A percentile compares a stretch with the other conserved stretches of the same genome.
Evolutionary conservation across 2,329 filamentous ascomycete genomes (phyloP).

Genomic region (Dactylellina parvicollis): DNA sequence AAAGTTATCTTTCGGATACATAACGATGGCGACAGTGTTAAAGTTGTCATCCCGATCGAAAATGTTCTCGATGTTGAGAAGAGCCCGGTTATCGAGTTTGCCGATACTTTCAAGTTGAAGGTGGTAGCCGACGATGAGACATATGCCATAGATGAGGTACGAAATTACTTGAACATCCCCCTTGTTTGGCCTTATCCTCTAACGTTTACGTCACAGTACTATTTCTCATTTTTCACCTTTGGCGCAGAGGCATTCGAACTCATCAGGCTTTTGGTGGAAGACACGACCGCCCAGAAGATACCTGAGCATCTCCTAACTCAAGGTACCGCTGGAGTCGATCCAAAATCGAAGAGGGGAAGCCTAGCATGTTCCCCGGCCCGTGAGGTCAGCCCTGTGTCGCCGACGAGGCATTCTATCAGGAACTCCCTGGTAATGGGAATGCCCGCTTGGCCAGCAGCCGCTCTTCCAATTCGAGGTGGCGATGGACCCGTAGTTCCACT

Average conservation of each 20-base stretch:
- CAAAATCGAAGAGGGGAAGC: conserved; percentile 16
- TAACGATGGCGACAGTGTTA: conserved; percentile 96
- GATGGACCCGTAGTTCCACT: conserved; percentile 42
- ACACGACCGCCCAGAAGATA: conserved; percentile 66
- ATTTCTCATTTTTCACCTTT: conserved; percentile 92
- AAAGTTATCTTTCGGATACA: conserved; percentile 94
- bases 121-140: conserved; percentile 94
- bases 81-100: conserved; percentile 87
- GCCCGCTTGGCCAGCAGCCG: conserved; percentile 29
- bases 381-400: conserved; percentile 41
- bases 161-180: conserved; percentile 57
- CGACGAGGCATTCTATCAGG: conserved; percentile 15
- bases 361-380: conserved; percentile 35
- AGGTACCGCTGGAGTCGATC: conserved; percentile 9
- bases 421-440: conserved; percentile 32
- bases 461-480: conserved; percentile 1
- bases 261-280: conserved; percentile 76
- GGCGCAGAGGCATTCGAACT: conserved; percentile 84
- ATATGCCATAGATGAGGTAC: conserved; percentile 90
- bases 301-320: conserved; percentile 56
- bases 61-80: conserved; percentile 94
- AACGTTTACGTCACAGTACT: conserved; percentile 71
- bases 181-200: conserved; percentile 3
- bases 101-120: conserved; percentile 90
- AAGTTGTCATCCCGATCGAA: conserved; percentile 87